Base-by-base conservation (phyloP, 1,139 yeast species). In the Pichia inconspicua region DNA sequence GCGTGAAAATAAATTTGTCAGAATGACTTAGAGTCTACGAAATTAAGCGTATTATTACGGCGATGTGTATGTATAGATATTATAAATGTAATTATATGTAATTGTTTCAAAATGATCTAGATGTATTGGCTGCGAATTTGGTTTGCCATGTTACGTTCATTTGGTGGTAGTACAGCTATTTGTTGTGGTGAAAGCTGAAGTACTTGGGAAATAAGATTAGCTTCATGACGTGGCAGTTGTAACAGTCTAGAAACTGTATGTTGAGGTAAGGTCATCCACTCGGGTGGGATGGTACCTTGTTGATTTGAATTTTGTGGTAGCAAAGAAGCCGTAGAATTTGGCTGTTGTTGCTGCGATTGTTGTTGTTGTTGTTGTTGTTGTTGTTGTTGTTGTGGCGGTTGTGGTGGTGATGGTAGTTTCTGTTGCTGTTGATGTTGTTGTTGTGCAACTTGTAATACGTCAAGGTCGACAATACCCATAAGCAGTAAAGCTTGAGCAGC, bases 401-500 rank as follows among this genome's bases (percentile, higher is more conserved):
- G 46, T 17, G 39, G 55, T 28, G 47, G 53, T 41, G 44, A 52
- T 15, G 44, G 53, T 22, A 31, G 53, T 44, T 45, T 55, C 43
- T 48, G 58, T 28, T 25, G 42, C 6, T 27, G 42, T 25, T 8
- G 35, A 27, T 40, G 42, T 31, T 43, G 49, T 25, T 39, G 40
- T 57, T 68, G 60, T 5, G 74, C 71, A 42, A 69, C 76, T 36
- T 73, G 71, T 28, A 84, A 78, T 19, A 82, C 83, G 40, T 78
- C 81, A 40, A 74, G 71, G 61, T 83, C 85, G 32, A 84, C 77
- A 44, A 84, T 72, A 0, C 92, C 94, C 90, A 84, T 83, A 43
- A 82, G 69, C n/a, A 84, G 64, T 53, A 84, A 68, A 3, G 88
- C 85, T 61, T 84, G 92, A 0, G 89, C 79, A 0, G 85, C 80